Evolutionary conservation across 1,284 basidiomycete species (phyloP).

Genomic region (Anthracocystis setariae): DNA sequence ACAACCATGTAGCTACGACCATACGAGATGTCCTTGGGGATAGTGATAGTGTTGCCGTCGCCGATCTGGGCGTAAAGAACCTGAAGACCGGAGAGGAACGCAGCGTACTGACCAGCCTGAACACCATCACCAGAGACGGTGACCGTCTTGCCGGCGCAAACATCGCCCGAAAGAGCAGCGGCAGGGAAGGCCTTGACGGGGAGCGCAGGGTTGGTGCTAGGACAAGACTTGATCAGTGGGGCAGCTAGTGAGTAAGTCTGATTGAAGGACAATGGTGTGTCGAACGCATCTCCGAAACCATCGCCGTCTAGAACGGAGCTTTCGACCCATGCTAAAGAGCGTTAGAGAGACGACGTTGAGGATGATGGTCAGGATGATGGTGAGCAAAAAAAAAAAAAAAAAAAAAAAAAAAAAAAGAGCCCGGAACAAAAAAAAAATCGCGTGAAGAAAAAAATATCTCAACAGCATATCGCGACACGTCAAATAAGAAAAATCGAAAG

Average conservation of each 20-base stretch:
- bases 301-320: conserved; percentile 50
- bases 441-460: no score
- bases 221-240: conserved; percentile 71
- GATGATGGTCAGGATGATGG: neutral
- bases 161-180: conserved; percentile 60
- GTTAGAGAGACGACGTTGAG: neutral
- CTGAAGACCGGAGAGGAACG: conserved; percentile 69
- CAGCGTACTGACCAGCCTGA: conserved; percentile 66
- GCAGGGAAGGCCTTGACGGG: conserved; percentile 70
- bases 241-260: conserved; percentile 69
- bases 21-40: conserved; percentile 67
- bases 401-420: no score
- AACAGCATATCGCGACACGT: neutral
- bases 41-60: conserved; percentile 62
- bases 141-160: conserved; percentile 55
- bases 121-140: conserved; percentile 66
- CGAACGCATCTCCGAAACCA: conserved; percentile 62
- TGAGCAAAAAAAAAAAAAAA: no score
- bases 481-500: neutral
- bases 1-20: conserved; percentile 70
- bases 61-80: conserved; percentile 59
- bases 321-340: conserved; percentile 40
- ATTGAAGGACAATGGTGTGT: conserved; percentile 71
- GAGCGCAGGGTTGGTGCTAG: conserved; percentile 70
- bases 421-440: no score